Evolutionary conservation across 192 early-diverging fungal species (phyloP).

Genomic region (Backusella morwellensis): DNA sequence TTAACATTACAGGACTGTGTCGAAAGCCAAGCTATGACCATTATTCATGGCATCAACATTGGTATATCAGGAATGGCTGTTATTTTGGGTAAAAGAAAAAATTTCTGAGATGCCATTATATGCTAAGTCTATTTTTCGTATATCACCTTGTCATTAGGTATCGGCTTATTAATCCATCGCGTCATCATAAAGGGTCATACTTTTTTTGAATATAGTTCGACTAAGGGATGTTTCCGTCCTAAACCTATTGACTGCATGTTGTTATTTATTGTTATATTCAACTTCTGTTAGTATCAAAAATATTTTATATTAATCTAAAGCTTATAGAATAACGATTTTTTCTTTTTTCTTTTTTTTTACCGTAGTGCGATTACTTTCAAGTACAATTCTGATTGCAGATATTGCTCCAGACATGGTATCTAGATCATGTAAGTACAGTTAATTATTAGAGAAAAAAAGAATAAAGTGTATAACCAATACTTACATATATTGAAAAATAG

Average conservation of each 20-base stretch:
- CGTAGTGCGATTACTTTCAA: constrained; percentile 24
- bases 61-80: constrained; percentile 17
- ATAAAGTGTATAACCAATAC: background rate
- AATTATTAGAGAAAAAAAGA: background rate
- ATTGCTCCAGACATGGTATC: constrained; percentile 10
- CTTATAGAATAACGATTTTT: background rate
- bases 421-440: constrained; percentile 22
- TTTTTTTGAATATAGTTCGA: constrained; percentile 17
- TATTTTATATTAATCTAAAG: background rate
- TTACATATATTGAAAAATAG: background rate
- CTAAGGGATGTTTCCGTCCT: constrained; percentile 27
- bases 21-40: constrained; percentile 5
- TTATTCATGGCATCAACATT: constrained; percentile 25
- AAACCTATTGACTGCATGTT: constrained; percentile 32
- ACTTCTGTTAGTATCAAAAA: constrained; percentile 12
- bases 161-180: constrained; percentile 20
- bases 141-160: background rate
- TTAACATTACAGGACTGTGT: constrained; percentile 18
- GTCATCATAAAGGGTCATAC: constrained; percentile 18
- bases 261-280: constrained; percentile 24
- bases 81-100: constrained; percentile 20
- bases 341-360: background rate
- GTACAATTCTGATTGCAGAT: constrained; percentile 20
- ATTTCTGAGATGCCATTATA: background rate
- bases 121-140: background rate